A percentile compares a stretch with the other conserved stretches of the same genome.
These are phyloP conservation scores for Darksidea phi DNA, from an alignment of 495 filamentous ascomycete genomes.

Conservation along the genomic window DNA sequence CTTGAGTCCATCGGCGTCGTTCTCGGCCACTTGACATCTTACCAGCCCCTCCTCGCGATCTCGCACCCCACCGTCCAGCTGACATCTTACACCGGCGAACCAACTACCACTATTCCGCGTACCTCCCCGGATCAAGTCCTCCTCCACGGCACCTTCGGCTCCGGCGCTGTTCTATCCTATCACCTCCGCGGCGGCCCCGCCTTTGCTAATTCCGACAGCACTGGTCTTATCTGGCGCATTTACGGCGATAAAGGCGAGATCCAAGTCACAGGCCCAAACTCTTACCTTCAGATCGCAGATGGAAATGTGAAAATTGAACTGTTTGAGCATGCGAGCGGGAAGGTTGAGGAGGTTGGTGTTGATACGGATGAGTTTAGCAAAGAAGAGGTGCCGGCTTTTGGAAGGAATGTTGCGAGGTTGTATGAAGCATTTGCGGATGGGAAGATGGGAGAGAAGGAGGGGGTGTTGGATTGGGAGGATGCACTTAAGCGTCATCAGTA, in stretches of 20 bases:
- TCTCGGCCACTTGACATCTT: conserved; percentile 47
- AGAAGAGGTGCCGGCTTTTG: conserved; percentile 15
- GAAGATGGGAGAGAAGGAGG: conserved; percentile 35
- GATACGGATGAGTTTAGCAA: conserved; percentile 46
- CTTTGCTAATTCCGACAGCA: conserved; percentile 47
- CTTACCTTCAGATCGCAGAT: conserved; percentile 44
- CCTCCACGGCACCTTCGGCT: conserved; percentile 48
- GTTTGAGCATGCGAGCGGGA: conserved; percentile 38
- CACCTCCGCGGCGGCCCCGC: conserved; percentile 52
- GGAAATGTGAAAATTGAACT: conserved; percentile 47
- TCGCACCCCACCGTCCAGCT: conserved; percentile 48
- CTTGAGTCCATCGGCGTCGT: conserved; percentile 40
- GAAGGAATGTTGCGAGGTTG: conserved; percentile 49
- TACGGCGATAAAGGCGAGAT: conserved; percentile 58
- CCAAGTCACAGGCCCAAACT: conserved; percentile 43
- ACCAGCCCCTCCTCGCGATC: conserved; percentile 47
- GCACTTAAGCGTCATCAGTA: conserved; percentile 45
- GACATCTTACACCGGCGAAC: conserved; percentile 32
- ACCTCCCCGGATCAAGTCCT: conserved; percentile 52
- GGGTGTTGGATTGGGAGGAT: conserved; percentile 45
- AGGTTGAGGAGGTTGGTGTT: conserved; percentile 48
- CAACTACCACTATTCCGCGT: conserved; percentile 41
- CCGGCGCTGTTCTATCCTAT: conserved; percentile 45
- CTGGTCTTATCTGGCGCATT: conserved; percentile 54
- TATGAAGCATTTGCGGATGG: conserved; percentile 52